Evolutionary conservation across 352 stramenopile genomes (phyloP).

Genomic region (Globisporangium yorkense): DNA sequence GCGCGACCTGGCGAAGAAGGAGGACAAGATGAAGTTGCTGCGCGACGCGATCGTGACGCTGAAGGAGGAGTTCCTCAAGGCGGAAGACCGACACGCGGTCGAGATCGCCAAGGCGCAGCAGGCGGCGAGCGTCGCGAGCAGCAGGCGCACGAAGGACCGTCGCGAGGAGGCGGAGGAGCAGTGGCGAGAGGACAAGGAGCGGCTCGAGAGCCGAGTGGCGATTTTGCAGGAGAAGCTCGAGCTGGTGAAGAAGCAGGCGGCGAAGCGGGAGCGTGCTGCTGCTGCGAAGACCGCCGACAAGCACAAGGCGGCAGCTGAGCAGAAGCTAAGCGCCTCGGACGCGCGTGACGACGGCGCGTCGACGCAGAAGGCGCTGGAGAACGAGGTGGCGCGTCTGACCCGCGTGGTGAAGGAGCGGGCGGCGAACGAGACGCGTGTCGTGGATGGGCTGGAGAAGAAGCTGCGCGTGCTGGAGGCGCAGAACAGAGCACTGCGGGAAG

Average conservation of each 20-base stretch:
- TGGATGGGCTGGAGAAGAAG: constrained; percentile 62
- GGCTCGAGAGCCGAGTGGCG: constrained; percentile 43
- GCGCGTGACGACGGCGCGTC: neutral
- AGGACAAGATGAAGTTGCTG: constrained; percentile 60
- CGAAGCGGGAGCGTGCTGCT: constrained; percentile 11
- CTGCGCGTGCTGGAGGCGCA: constrained; percentile 71
- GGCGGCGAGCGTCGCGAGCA: constrained; percentile 13
- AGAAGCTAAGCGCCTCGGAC: neutral
- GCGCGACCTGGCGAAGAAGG: constrained; percentile 39
- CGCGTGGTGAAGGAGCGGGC: constrained; percentile 51
- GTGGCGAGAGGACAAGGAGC: constrained; percentile 43
- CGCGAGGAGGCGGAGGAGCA: constrained; percentile 27
- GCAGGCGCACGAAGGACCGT: constrained; percentile 11
- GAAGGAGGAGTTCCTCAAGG: constrained; percentile 88
- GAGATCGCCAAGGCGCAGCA: constrained; percentile 58
- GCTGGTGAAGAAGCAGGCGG: constrained; percentile 19
- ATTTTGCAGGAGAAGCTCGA: constrained; percentile 67
- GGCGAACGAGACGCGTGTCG: constrained; percentile 30
- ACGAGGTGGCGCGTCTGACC: constrained; percentile 52
- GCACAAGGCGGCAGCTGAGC: constrained; percentile 7
- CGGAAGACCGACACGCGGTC: constrained; percentile 72
- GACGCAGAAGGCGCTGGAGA: constrained; percentile 18
- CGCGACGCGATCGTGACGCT: constrained; percentile 80
- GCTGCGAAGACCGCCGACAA: constrained; percentile 18
- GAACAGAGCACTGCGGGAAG: constrained; percentile 73